A percentile compares a stretch with the other conserved stretches of the same genome.
phyloP scores from a whole-genome alignment of 2,329 filamentous ascomycete genomes.

The Neocucurbitaria cava region DNA sequence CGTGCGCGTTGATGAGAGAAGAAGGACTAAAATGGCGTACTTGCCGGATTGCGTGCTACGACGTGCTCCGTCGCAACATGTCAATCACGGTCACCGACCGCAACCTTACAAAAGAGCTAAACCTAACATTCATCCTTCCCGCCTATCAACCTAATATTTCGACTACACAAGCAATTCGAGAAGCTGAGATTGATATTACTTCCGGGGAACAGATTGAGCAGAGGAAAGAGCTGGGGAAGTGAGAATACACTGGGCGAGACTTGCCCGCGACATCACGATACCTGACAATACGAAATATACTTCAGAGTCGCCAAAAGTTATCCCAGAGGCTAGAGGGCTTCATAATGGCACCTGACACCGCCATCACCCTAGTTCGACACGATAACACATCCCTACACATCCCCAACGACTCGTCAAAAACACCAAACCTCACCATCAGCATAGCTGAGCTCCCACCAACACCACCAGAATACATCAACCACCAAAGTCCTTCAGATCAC shows the following conservation, averaged over 20 bases:
- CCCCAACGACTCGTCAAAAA: not conserved
- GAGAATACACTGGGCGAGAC: not conserved
- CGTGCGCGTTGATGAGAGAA: slow-evolving; percentile 11
- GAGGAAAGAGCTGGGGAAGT: not conserved
- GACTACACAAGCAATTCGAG: not conserved
- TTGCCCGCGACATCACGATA: not conserved
- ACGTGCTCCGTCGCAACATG: slow-evolving; percentile 37
- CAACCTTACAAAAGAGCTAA: slow-evolving; percentile 2
- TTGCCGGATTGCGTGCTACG: slow-evolving; percentile 41
- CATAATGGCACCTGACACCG: not conserved
- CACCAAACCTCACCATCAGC: not conserved
- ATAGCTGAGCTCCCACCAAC: not conserved
- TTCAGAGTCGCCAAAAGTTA: not conserved
- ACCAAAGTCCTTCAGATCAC: not conserved
- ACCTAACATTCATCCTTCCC: not conserved
- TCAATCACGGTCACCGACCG: slow-evolving; percentile 22
- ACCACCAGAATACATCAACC: not conserved
- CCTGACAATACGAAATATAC: not conserved
- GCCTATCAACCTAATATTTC: not conserved
- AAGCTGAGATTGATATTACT: no score
- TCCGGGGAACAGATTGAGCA: not conserved
- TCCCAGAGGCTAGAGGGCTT: not conserved
- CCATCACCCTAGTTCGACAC: not conserved
- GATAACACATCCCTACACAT: not conserved
- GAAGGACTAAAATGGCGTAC: slow-evolving; percentile 27